These are phyloP conservation scores for Sordariomycetes sp. DNA, from an alignment of 2,329 filamentous ascomycete species.

Conservation along the genomic window DNA sequence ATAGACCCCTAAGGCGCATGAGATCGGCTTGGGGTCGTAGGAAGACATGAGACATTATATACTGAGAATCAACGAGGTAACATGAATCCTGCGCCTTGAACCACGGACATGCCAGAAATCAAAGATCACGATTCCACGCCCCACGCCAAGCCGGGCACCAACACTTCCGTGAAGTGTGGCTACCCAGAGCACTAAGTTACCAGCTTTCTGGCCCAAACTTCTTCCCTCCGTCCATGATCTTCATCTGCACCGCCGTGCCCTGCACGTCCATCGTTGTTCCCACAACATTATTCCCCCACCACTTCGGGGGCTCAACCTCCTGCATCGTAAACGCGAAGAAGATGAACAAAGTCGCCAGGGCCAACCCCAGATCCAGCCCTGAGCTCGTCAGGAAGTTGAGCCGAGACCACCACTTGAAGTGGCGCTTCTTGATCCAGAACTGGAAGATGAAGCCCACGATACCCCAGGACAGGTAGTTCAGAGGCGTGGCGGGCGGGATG, in stretches of 20 bases:
- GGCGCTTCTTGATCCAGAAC: constrained; percentile 52
- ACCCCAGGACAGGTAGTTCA: constrained; percentile 69
- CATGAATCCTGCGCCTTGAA: too few relatives aligned
- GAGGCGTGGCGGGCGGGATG: constrained; percentile 59
- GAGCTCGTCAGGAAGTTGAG: constrained; percentile 67
- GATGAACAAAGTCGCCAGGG: constrained; percentile 57
- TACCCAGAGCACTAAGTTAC: too few relatives aligned
- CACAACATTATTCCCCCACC: constrained; percentile 61
- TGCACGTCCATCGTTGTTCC: constrained; percentile 51
- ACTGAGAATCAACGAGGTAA: too few relatives aligned
- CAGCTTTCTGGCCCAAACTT: constrained; percentile 4
- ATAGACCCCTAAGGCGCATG: too few relatives aligned
- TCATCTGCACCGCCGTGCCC: constrained; percentile 45
- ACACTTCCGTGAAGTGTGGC: too few relatives aligned
- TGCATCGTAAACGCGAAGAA: constrained; percentile 62
- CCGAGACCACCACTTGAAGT: constrained; percentile 63
- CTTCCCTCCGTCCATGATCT: neutral
- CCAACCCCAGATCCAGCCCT: constrained; percentile 59
- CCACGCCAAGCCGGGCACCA: too few relatives aligned
- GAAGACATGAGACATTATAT: too few relatives aligned
- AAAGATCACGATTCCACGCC: too few relatives aligned
- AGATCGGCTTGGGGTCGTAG: too few relatives aligned
- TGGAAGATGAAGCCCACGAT: constrained; percentile 65
- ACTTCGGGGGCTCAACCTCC: constrained; percentile 50
- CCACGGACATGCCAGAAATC: too few relatives aligned